These are phyloP conservation scores for Kandelia obovata DNA, from an alignment of 345 rosid genomes.

Conservation along the genomic window DNA sequence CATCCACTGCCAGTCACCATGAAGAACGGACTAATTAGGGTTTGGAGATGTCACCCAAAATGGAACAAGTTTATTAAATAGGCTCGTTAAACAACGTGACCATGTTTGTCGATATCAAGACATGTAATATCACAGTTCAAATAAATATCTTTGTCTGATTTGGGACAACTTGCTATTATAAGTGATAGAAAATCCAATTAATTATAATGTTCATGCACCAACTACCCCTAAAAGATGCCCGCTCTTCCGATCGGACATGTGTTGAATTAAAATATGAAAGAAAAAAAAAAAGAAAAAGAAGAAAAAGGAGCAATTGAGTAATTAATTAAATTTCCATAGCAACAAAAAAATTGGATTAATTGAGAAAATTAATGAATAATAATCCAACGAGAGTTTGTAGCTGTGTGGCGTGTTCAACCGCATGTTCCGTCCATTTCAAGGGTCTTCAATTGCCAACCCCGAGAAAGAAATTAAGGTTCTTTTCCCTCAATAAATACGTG, in stretches of 20 bases:
- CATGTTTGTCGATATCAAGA: too few relatives aligned
- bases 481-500: background rate
- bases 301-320: too few relatives aligned
- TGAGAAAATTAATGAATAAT: background rate
- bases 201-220: background rate
- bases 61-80: background rate
- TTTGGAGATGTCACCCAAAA: background rate
- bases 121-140: too few relatives aligned
- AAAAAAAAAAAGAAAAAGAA: background rate
- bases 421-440: conserved; percentile 14
- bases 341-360: background rate
- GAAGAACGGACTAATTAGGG: background rate
- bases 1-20: background rate
- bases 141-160: background rate
- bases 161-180: background rate
- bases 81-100: background rate
- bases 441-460: conserved; percentile 10
- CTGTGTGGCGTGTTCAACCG: background rate
- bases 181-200: background rate
- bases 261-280: too few relatives aligned
- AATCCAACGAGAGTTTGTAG: background rate
- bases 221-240: too few relatives aligned
- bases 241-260: too few relatives aligned
- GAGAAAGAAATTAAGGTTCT: background rate
- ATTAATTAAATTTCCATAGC: background rate